Evolutionary conservation across 108 stramenopile genomes (phyloP).

Genomic region (Conticribra guillardii): DNA sequence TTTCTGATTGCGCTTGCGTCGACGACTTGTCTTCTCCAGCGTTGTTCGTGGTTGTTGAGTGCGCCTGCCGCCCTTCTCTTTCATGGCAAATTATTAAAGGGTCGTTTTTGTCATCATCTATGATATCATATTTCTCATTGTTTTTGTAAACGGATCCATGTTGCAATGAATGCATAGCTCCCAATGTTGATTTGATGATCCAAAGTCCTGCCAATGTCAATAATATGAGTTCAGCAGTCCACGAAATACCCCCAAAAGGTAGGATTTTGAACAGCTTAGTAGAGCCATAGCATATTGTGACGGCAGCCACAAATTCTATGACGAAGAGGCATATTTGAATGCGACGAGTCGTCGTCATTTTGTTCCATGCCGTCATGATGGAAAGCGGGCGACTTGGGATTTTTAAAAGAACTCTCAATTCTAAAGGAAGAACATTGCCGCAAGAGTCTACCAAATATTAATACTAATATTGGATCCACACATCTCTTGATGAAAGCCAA

Average conservation of each 20-base stretch:
- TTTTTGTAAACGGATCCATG: slow-evolving; percentile 4
- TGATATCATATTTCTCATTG: slow-evolving; percentile 4
- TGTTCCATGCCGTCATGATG: slow-evolving; percentile 13
- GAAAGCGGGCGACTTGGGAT: no score
- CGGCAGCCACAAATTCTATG: slow-evolving; percentile 18
- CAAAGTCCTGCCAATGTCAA: slow-evolving; percentile 19
- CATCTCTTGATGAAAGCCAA: no score
- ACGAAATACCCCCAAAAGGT: slow-evolving; percentile 5
- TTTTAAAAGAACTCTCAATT: no score
- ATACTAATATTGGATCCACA: no score
- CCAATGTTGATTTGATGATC: slow-evolving; percentile 15
- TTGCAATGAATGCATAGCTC: slow-evolving; percentile 3
- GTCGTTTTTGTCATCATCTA: slow-evolving; percentile 3
- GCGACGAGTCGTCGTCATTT: background rate
- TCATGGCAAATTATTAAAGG: slow-evolving; percentile 13
- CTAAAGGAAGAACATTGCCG: no score
- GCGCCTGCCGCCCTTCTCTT: background rate
- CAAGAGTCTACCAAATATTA: no score
- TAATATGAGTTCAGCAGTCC: slow-evolving; percentile 1
- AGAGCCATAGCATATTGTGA: slow-evolving; percentile 3
- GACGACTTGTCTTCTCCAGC: background rate
- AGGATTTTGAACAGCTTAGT: slow-evolving; percentile 14
- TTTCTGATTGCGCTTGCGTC: background rate
- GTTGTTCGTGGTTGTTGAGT: background rate
- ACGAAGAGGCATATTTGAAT: slow-evolving; percentile 27